phyloP scores from a whole-genome alignment of 1,139 yeast species.

The Magnusiomyces paraingens region DNA sequence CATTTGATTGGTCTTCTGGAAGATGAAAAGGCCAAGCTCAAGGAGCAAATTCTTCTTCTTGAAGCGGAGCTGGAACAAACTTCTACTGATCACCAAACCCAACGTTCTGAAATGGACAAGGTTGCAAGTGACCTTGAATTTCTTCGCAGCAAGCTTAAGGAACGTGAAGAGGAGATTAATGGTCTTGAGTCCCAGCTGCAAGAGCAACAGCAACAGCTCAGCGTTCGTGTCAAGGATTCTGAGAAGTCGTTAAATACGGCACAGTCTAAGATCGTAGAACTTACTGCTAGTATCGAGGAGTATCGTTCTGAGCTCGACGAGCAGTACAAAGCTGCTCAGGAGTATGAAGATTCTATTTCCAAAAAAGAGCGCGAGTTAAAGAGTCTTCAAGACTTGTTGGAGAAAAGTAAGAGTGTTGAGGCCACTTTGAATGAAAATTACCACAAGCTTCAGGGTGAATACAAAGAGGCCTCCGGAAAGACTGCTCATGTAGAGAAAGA shows the following conservation, averaged over 20 bases:
- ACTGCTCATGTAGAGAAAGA: conserved; percentile 23
- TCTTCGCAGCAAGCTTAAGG: conserved; percentile 21
- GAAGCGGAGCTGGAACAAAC: conserved; percentile 25
- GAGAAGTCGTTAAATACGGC: conserved; percentile 29
- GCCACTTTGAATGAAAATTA: conserved; percentile 6
- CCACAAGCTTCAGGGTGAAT: conserved; percentile 18
- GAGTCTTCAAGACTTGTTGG: conserved; percentile 24
- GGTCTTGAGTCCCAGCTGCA: conserved; percentile 33
- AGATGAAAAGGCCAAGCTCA: conserved; percentile 29
- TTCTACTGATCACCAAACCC: conserved; percentile 15
- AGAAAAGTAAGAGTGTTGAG: conserved; percentile 25
- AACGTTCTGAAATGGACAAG: conserved; percentile 18
- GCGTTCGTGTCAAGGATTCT: background rate
- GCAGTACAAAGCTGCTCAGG: conserved; percentile 35
- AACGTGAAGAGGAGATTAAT: conserved; percentile 35
- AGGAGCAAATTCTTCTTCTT: conserved; percentile 21
- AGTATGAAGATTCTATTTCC: conserved; percentile 34
- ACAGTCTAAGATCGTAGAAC: conserved; percentile 39
- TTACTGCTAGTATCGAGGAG: conserved; percentile 45
- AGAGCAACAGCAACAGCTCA: conserved; percentile 33
- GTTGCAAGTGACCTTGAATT: conserved; percentile 29
- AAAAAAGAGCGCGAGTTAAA: conserved; percentile 37
- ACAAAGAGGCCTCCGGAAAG: conserved; percentile 18
- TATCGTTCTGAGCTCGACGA: conserved; percentile 37
- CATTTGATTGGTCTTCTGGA: conserved; percentile 30